Percentiles rank a stretch among this genome's conserved stretches.
These are phyloP conservation scores for Cudoniella acicularis DNA, from an alignment of 495 filamentous ascomycete species.

Conservation along the genomic window DNA sequence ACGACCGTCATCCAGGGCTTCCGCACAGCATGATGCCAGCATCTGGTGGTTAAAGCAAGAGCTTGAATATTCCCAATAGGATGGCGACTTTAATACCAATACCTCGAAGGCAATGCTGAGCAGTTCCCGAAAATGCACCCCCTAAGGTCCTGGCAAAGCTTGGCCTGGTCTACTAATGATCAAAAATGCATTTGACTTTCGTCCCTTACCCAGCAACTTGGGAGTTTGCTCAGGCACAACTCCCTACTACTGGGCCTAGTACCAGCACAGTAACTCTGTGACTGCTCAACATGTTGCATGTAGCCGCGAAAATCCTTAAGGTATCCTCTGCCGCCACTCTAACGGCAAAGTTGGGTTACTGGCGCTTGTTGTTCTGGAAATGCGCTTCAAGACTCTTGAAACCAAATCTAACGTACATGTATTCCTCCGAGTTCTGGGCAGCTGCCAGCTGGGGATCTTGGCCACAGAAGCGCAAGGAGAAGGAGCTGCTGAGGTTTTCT, in stretches of 20 bases:
- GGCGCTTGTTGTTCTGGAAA: neutral
- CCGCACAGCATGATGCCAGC: no score
- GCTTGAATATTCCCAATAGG: no score
- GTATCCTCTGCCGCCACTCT: neutral
- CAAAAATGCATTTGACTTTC: neutral
- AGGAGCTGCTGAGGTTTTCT: neutral
- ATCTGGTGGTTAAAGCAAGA: no score
- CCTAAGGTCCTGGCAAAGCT: no score
- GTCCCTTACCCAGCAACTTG: neutral
- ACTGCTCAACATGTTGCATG: neutral
- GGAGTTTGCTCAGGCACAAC: neutral
- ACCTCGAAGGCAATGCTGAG: no score
- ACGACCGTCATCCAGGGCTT: no score
- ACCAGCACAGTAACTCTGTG: no score
- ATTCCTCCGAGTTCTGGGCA: no score
- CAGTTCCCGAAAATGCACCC: no score
- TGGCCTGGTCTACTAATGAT: no score
- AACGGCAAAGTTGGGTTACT: neutral
- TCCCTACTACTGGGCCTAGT: neutral
- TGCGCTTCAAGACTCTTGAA: neutral
- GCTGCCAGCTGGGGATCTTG: no score
- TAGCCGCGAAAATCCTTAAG: neutral
- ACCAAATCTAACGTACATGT: neutral
- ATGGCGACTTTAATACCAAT: no score
- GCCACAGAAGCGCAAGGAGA: neutral